Conservation (phyloP, 208 protist genomes). For the Wallacemonas collosoma region DNA sequence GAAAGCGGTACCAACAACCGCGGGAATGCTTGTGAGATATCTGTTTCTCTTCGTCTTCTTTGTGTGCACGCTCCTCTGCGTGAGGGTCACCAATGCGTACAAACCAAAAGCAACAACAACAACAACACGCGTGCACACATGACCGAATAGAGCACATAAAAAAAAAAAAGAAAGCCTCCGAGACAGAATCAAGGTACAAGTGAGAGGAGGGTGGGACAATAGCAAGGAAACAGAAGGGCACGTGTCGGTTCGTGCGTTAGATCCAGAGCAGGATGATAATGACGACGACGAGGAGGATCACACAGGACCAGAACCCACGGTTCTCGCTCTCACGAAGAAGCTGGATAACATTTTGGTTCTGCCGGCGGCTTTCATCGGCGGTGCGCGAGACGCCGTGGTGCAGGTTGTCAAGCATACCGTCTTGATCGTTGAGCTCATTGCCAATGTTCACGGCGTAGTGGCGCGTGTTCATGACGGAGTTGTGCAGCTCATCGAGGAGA, state of each 20-base stretch:
- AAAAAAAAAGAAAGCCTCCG: background rate
- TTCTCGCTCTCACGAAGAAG: slow-evolving; percentile 74
- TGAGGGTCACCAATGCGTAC: too few relatives aligned
- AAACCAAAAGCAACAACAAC: too few relatives aligned
- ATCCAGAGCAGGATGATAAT: slow-evolving; percentile 71
- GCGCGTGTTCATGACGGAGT: slow-evolving; percentile 81
- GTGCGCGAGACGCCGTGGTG: slow-evolving; percentile 58
- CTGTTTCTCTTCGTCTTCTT: too few relatives aligned
- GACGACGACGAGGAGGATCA: slow-evolving; percentile 66
- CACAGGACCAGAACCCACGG: slow-evolving; percentile 66
- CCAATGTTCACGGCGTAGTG: slow-evolving; percentile 81
- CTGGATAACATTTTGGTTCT: slow-evolving; percentile 75
- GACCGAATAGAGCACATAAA: background rate
- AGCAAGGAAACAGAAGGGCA: background rate
- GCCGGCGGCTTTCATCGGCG: slow-evolving; percentile 68
- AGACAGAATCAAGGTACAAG: background rate
- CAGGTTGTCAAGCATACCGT: slow-evolving; percentile 74
- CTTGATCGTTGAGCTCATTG: slow-evolving; percentile 68
- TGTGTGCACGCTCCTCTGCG: too few relatives aligned
- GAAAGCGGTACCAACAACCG: too few relatives aligned
- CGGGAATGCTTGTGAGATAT: too few relatives aligned
- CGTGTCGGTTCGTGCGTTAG: slow-evolving; percentile 14
- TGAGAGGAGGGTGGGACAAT: background rate
- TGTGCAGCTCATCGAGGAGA: slow-evolving; percentile 83
- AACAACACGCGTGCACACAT: too few relatives aligned